Evolutionary conservation across 768 basidiomycete species (phyloP), one percentile per base, ranked within the genome.

Genomic region (Lactarius trivialis): DNA sequence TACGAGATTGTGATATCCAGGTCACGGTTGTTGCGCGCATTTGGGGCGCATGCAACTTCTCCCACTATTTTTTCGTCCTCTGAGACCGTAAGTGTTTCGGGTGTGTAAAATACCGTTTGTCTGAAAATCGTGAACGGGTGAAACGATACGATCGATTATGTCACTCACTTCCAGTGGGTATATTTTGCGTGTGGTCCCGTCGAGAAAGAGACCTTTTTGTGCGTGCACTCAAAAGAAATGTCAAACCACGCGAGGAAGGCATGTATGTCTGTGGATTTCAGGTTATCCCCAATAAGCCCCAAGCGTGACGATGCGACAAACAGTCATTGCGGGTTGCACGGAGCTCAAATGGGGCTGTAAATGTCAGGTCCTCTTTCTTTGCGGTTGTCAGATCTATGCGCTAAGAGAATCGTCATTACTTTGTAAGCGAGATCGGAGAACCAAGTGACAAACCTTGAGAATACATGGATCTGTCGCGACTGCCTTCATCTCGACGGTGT

Each of bases 171-270:
- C 92, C 92, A 94, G 73, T 94, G 92, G 30, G 92, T 94, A 76
- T 94, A 94, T 74, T 93, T 89, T 59, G 95, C 91, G 70, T 98
- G 97, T 15, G 97, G 97, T 14, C 97, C 97, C 14, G 97, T 99
- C 51, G 93, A 96, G 76, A 99, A 99, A 70, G 85, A 85, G 65
- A 95, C 86, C 72, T 90, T 91, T 76, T 93, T 97, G 80, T 98
- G 97, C 60, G 93, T 93, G 73, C 89, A 93, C 60, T 91, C 88
- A 78, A 99, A 99, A 45, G 86, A 81, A 71, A 96, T 89, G 73
- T 99, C 97, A 76, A 99, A 99, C 97, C 97, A 99, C 36, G 93
- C 94, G 55, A 99, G 85, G 85, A 98, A 97, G 26, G 97, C 97
- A 72, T 99, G 97, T 30, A 93, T 81, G 72, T 95, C 95, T 98